Evolutionary conservation across 768 basidiomycete species (phyloP).

Genomic region (Amanita thiersii): DNA sequence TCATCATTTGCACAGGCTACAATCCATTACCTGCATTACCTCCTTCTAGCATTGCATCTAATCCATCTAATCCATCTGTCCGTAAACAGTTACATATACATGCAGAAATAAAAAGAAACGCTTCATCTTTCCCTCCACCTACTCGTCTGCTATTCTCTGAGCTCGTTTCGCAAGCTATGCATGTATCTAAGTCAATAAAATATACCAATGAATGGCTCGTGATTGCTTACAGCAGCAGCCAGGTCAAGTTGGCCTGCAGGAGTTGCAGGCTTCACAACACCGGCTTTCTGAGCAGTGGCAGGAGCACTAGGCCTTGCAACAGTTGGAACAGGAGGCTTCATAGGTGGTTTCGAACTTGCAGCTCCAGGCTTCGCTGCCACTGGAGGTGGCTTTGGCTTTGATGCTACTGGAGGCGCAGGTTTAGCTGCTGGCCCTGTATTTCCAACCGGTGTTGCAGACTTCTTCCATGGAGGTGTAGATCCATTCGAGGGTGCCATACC

Average conservation of each 20-base stretch:
- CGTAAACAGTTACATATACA: constrained; percentile 4
- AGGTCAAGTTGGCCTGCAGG: constrained; percentile 65
- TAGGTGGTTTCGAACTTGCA: constrained; percentile 30
- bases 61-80: constrained; percentile 4
- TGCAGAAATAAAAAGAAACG: constrained; percentile 4
- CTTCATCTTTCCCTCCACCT: constrained; percentile 13
- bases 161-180: constrained; percentile 69
- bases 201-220: constrained; percentile 2
- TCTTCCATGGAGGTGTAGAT: constrained; percentile 64
- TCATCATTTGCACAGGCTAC: too few species aligned
- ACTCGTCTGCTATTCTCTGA: constrained; percentile 49
- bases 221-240: constrained; percentile 66
- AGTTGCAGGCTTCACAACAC: constrained; percentile 31
- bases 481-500: constrained; percentile 66
- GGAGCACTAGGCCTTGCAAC: constrained; percentile 41
- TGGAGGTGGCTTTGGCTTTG: constrained; percentile 64
- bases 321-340: constrained; percentile 56
- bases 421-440: constrained; percentile 35
- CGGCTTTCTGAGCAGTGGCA: constrained; percentile 29
- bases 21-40: constrained; percentile 2
- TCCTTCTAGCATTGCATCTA: constrained; percentile 9
- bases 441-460: constrained; percentile 25
- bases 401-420: constrained; percentile 51
- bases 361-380: constrained; percentile 43
- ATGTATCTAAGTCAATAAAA: constrained; percentile 2